A percentile compares a stretch with the other conserved stretches of the same genome.
Evolutionary conservation across 2,329 filamentous ascomycete genomes (phyloP).

Genomic region (Pestalotiopsis sp.): DNA sequence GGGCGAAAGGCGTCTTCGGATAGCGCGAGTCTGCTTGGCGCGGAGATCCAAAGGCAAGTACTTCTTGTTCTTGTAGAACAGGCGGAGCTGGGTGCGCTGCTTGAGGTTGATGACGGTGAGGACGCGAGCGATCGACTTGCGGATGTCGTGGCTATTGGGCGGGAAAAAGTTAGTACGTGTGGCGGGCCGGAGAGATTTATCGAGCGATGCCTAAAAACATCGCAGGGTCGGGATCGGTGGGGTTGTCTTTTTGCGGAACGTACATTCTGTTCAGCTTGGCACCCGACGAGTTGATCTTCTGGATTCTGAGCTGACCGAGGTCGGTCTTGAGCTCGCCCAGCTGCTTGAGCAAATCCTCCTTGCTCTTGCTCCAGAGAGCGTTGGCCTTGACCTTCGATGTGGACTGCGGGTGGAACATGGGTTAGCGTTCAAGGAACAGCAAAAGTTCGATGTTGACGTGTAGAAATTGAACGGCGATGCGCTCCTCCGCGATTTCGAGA

Average conservation of each 20-base stretch:
- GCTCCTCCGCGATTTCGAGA: not conserved
- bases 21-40: slow-evolving; percentile 96
- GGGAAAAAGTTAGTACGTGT: slow-evolving; percentile 16
- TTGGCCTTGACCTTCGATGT: slow-evolving; percentile 84
- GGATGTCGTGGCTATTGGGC: slow-evolving; percentile 83
- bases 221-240: not conserved
- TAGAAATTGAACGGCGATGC: not conserved
- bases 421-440: slow-evolving; percentile 22
- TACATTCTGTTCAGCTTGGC: slow-evolving; percentile 99
- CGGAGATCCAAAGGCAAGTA: slow-evolving; percentile 98
- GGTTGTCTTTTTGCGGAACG: slow-evolving; percentile 39
- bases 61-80: slow-evolving; percentile 99
- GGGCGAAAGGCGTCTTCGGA: slow-evolving; percentile 91
- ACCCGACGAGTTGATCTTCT: slow-evolving; percentile 95
- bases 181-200: slow-evolving; percentile 18
- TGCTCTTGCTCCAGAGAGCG: slow-evolving; percentile 98
- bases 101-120: slow-evolving; percentile 99
- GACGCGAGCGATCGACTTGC: slow-evolving; percentile 99
- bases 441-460: not conserved
- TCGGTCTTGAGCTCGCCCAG: slow-evolving; percentile 94
- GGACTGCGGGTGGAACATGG: slow-evolving; percentile 43
- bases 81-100: slow-evolving; percentile 94
- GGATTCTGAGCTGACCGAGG: slow-evolving; percentile 93
- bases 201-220: not conserved
- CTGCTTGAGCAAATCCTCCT: slow-evolving; percentile 96